phyloP scores from a whole-genome alignment of 2,329 filamentous ascomycete genomes.

The Calonectria crousiana region DNA sequence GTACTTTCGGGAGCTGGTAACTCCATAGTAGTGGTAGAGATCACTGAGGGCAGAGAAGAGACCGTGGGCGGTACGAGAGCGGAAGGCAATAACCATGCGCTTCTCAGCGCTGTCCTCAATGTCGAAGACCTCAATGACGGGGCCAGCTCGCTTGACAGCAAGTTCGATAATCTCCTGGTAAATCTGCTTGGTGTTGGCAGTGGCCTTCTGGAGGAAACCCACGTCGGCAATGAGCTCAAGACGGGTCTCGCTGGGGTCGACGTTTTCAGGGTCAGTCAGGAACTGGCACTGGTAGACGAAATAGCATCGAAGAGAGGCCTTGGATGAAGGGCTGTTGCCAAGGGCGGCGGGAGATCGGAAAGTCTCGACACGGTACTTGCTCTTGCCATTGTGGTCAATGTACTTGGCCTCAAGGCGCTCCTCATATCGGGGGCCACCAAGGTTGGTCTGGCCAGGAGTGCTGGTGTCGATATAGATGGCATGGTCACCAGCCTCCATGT shows the following conservation, averaged over 20 bases:
- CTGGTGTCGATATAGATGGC: slow-evolving; percentile 99
- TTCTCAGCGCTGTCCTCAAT: slow-evolving; percentile 93
- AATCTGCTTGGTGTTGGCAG: slow-evolving; percentile 92
- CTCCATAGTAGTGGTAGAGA: slow-evolving; percentile 97
- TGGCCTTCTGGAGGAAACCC: slow-evolving; percentile 95
- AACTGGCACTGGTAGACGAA: slow-evolving; percentile 99
- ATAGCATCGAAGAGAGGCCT: slow-evolving; percentile 93
- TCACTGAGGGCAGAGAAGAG: slow-evolving; percentile 96
- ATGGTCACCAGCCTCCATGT: slow-evolving; percentile 95
- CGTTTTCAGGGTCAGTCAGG: slow-evolving; percentile 77
- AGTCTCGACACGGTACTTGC: slow-evolving; percentile 93
- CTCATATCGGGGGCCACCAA: slow-evolving; percentile 90
- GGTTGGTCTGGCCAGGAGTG: slow-evolving; percentile 82
- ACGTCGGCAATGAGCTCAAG: slow-evolving; percentile 93
- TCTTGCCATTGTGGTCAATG: slow-evolving; percentile 80
- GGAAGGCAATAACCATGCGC: slow-evolving; percentile 93
- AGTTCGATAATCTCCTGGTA: slow-evolving; percentile 94
- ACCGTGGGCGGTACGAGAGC: slow-evolving; percentile 89
- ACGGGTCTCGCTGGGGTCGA: slow-evolving; percentile 83
- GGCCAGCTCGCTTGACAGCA: slow-evolving; percentile 86
- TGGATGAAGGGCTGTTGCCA: slow-evolving; percentile 73
- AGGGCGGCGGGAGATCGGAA: slow-evolving; percentile 92
- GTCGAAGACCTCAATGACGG: slow-evolving; percentile 98
- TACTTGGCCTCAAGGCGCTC: slow-evolving; percentile 95
- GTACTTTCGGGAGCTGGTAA: slow-evolving; percentile 97